Evolutionary conservation across 257 asterid genomes (phyloP).

Genomic region (Cynanchum wilfordii): DNA sequence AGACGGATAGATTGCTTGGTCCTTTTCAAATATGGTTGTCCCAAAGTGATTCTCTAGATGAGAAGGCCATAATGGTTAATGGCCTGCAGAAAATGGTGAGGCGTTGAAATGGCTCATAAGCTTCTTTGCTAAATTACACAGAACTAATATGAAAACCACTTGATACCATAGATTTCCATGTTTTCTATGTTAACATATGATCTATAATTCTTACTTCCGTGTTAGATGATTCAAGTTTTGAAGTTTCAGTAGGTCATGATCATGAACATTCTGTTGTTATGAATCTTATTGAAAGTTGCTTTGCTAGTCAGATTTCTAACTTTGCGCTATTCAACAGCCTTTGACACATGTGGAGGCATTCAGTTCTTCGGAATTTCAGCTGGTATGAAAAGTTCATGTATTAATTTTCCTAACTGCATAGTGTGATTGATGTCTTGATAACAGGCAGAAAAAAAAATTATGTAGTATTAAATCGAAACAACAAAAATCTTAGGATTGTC

Average conservation of each 20-base stretch:
- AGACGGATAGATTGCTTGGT: constrained; percentile 80
- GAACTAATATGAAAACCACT: neutral
- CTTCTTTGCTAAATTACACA: neutral
- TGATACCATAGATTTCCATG: neutral
- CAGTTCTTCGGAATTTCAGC: constrained; percentile 66
- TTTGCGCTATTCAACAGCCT: constrained; percentile 41
- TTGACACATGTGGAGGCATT: constrained; percentile 76
- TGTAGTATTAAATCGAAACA: neutral
- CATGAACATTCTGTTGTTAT: neutral
- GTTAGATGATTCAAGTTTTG: neutral
- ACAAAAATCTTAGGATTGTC: neutral
- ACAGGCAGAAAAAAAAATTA: neutral
- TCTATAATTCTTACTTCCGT: neutral
- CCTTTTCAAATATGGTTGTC: constrained; percentile 88
- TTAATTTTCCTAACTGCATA: neutral
- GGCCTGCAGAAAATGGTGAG: constrained; percentile 85
- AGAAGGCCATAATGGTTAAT: constrained; percentile 76
- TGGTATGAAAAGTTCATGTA: constrained; percentile 43
- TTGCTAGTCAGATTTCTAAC: constrained; percentile 5
- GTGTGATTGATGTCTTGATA: neutral
- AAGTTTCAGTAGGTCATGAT: neutral
- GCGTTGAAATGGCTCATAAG: constrained; percentile 16
- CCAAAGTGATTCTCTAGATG: constrained; percentile 68
- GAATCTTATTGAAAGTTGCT: neutral
- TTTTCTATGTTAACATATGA: neutral